Percentiles rank a stretch among this genome's conserved stretches.
These are phyloP conservation scores for Rhododendron griersonianum DNA, from an alignment of 148 eudicot species.

Conservation along the genomic window DNA sequence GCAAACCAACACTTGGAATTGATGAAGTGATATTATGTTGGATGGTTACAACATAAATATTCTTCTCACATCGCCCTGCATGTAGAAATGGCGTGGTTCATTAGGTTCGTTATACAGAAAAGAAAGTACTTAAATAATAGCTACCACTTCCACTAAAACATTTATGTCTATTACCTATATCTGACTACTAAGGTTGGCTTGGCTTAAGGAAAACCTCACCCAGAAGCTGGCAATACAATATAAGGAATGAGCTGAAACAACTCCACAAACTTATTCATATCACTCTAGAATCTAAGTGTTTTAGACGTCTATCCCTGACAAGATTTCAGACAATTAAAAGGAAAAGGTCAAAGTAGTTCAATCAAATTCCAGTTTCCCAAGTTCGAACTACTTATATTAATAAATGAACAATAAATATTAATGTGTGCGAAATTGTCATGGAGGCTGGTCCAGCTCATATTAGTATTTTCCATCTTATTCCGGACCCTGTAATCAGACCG, in stretches of 20 bases:
- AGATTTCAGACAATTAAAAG: not conserved
- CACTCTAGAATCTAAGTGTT: not conserved
- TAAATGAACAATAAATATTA: not conserved
- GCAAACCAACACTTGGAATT: constrained; percentile 89
- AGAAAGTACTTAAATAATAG: not conserved
- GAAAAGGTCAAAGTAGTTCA: not conserved
- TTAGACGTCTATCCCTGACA: not conserved
- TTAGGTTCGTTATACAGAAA: not conserved
- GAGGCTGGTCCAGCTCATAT: not conserved
- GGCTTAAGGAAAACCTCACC: not conserved
- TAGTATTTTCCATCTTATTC: not conserved
- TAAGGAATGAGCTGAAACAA: not conserved
- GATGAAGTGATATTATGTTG: constrained; percentile 83
- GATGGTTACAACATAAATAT: constrained; percentile 47
- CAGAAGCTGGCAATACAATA: not conserved
- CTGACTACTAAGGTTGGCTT: not conserved
- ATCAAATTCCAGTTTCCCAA: not conserved
- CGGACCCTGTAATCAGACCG: not conserved
- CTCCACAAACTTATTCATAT: not conserved
- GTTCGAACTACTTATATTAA: not conserved
- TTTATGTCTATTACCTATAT: too few relatives aligned
- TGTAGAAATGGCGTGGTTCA: not conserved
- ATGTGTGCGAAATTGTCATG: too few relatives aligned
- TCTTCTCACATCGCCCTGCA: constrained; percentile 40
- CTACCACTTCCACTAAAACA: not conserved